A percentile compares a stretch with the other conserved stretches of the same genome.
These are phyloP conservation scores for Pythium rishiriense DNA, from an alignment of 352 stramenopile genomes.

Conservation along the genomic window DNA sequence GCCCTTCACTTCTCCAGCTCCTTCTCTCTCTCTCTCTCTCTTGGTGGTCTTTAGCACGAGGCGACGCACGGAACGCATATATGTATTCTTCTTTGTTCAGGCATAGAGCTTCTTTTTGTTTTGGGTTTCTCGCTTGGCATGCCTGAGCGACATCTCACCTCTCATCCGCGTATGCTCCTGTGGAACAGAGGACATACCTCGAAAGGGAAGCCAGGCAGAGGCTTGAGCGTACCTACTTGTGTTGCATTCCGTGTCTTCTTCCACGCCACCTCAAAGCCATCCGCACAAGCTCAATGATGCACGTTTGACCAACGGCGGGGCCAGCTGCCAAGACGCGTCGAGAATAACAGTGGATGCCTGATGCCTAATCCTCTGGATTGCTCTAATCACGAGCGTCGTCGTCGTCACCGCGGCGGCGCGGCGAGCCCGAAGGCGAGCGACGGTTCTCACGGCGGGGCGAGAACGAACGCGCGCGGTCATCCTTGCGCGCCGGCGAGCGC, in stretches of 20 bases:
- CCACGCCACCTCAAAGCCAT: background rate
- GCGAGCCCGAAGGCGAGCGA: constrained; percentile 62
- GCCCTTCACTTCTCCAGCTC: constrained; percentile 9
- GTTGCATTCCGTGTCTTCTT: constrained; percentile 4
- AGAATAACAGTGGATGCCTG: background rate
- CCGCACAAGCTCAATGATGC: background rate
- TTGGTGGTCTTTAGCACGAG: constrained; percentile 5
- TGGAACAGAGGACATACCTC: background rate
- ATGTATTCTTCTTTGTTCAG: constrained; percentile 31
- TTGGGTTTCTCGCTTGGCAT: constrained; percentile 15
- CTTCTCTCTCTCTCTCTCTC: constrained; percentile 2
- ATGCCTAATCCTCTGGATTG: background rate
- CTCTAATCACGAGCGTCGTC: constrained; percentile 41
- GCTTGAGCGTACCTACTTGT: constrained; percentile 6
- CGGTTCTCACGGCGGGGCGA: constrained; percentile 47
- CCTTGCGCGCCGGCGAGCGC: constrained; percentile 34
- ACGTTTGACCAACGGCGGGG: background rate
- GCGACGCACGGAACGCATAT: constrained; percentile 21
- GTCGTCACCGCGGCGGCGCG: constrained; percentile 34
- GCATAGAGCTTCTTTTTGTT: constrained; percentile 23
- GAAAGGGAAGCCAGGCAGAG: background rate
- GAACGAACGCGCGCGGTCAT: constrained; percentile 41
- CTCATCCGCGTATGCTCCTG: background rate
- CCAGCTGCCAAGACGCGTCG: background rate
- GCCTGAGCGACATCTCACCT: constrained; percentile 2